These are phyloP conservation scores for Pseudogymnoascus sp. DNA, from an alignment of 2,329 filamentous ascomycete genomes.

Conservation along the genomic window DNA sequence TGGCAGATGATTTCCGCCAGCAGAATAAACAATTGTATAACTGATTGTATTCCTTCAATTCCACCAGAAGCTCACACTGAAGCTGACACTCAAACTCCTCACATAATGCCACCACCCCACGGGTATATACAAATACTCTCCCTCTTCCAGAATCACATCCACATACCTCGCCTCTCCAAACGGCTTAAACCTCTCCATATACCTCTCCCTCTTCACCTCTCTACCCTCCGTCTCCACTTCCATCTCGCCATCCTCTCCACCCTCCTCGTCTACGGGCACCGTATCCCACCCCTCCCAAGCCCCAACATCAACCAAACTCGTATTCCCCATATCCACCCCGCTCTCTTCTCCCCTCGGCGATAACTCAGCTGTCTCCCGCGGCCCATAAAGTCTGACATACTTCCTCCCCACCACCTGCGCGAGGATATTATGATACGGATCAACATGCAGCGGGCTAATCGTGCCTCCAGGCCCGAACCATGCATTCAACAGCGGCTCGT, in stretches of 20 bases:
- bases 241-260: slow-evolving; percentile 13
- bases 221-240: slow-evolving; percentile 7
- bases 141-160: slow-evolving; percentile 72
- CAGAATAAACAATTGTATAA: not conserved
- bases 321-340: slow-evolving; percentile 89
- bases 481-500: slow-evolving; percentile 69
- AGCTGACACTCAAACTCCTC: slow-evolving; percentile 73
- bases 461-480: slow-evolving; percentile 89
- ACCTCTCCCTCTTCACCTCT: slow-evolving; percentile 9
- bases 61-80: slow-evolving; percentile 98
- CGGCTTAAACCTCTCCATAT: slow-evolving; percentile 18
- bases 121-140: slow-evolving; percentile 83
- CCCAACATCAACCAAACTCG: slow-evolving; percentile 71
- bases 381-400: slow-evolving; percentile 83
- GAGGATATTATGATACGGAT: slow-evolving; percentile 89
- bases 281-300: slow-evolving; percentile 51
- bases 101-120: slow-evolving; percentile 99
- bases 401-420: slow-evolving; percentile 85
- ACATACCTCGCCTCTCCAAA: slow-evolving; percentile 32
- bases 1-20: slow-evolving; percentile 64
- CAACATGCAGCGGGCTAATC: slow-evolving; percentile 87
- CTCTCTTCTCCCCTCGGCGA: slow-evolving; percentile 56
- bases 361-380: slow-evolving; percentile 48
- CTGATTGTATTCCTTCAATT: slow-evolving; percentile 33
- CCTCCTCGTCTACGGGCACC: slow-evolving; percentile 7